phyloP scores from a whole-genome alignment of 2,329 filamentous ascomycete species.

The Phyllosticta citrichinensis region DNA sequence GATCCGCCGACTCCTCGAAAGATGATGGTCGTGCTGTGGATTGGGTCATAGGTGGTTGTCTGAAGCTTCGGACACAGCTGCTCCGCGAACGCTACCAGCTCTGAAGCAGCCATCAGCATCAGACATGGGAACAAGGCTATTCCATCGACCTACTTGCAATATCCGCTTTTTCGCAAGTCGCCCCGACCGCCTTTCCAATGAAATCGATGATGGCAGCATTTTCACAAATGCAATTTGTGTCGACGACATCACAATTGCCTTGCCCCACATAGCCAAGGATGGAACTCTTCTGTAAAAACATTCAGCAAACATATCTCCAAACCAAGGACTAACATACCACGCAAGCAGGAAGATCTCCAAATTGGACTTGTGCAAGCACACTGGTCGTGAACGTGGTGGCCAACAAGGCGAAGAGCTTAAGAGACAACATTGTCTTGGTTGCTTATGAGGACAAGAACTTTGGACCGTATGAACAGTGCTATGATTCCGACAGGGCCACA shows the following conservation, averaged over 20 bases:
- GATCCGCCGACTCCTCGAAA: background rate
- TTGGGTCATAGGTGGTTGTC: background rate
- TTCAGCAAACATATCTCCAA: background rate
- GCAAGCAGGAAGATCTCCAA: slow-evolving; percentile 5
- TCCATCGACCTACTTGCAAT: background rate
- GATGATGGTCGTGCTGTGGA: background rate
- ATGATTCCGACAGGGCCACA: background rate
- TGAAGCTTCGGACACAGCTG: background rate
- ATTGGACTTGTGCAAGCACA: background rate
- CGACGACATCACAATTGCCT: slow-evolving; percentile 7
- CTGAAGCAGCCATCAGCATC: background rate
- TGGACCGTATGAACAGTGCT: background rate
- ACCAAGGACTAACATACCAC: background rate
- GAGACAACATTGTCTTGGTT: slow-evolving; percentile 4
- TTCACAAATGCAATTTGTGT: slow-evolving; percentile 7
- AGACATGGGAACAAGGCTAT: background rate
- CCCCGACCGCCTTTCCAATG: background rate
- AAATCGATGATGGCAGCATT: background rate
- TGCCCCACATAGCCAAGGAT: slow-evolving; percentile 6
- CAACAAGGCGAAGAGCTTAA: background rate
- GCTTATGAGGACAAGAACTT: background rate
- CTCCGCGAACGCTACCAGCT: background rate
- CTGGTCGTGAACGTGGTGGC: background rate
- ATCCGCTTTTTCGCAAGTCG: background rate
- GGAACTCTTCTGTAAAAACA: background rate